These are phyloP conservation scores for Nicotiana paniculata DNA, from an alignment of 257 asterid species.

Conservation along the genomic window DNA sequence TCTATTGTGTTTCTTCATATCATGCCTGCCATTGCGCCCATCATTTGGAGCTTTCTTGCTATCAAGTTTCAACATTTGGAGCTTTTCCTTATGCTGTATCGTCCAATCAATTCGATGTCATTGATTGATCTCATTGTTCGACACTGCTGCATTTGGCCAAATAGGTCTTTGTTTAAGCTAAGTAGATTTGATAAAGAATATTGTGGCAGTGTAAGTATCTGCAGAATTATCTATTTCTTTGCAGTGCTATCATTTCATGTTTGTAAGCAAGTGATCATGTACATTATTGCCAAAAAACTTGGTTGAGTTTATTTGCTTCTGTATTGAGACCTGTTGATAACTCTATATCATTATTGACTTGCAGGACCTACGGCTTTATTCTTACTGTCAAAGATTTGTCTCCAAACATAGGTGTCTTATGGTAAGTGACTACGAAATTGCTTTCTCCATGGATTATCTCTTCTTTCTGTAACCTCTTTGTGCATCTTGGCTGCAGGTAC, in stretches of 20 bases:
- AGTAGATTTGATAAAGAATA: background rate
- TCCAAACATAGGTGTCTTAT: slow-evolving; percentile 90
- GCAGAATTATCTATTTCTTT: background rate
- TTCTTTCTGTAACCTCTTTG: slow-evolving; percentile 10
- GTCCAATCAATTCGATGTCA: background rate
- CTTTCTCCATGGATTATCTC: slow-evolving; percentile 4
- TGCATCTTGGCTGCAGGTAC: slow-evolving; percentile 61
- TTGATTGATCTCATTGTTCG: background rate
- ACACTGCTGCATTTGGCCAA: background rate
- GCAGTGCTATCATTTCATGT: background rate
- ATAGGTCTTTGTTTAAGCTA: background rate
- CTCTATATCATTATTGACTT: slow-evolving; percentile 15
- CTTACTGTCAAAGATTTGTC: slow-evolving; percentile 84
- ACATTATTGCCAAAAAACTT: slow-evolving; percentile 11
- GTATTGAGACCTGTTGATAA: slow-evolving; percentile 14
- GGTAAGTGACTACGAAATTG: slow-evolving; percentile 41
- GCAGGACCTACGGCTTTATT: slow-evolving; percentile 93
- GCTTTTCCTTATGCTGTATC: background rate
- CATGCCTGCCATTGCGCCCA: background rate
- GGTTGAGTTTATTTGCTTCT: slow-evolving; percentile 12
- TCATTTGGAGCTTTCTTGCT: background rate
- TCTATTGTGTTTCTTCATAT: background rate
- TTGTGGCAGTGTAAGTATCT: background rate
- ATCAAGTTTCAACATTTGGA: background rate
- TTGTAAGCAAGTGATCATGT: background rate